Base-by-base conservation (phyloP, 305 asterid genomes). In the Fraxinus velutina region DNA sequence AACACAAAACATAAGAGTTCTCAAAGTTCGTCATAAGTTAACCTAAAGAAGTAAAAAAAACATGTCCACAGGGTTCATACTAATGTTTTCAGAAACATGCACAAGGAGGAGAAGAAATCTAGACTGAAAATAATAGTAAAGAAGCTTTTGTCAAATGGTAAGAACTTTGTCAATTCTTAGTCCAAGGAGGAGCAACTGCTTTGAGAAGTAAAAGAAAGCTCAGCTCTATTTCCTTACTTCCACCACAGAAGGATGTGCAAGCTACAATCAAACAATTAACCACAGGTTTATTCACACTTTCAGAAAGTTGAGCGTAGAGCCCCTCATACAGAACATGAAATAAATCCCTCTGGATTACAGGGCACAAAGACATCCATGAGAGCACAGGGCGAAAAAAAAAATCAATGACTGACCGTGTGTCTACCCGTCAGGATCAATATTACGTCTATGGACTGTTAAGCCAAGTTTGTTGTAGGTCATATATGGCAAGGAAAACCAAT, bases 211-310 rank as follows among this genome's bases (percentile, higher is more conserved):
- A 57, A 7, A 19, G 73, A 24, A 42, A 42, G 52, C 52, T 42
- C 52, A 1, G 34, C 8, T 9, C 6, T 64, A 22, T 64, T 24
- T 66, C 73, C 73, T 29, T 66, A 10, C 73, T 66, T 66, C 73
- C 34, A 66, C 27, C 73, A 66, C 36, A 27, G 34, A 66, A 66
- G 19, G 17, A 24, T 6, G 36, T 24, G 36, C 73, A 66, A 66
- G 36, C 37, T 27, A 66, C 73, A 66, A 32, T 22, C 22, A 34
- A 55, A 22, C 12, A 19, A 77, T 79, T 71, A 57, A 77, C 42
- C 75, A 52, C 34, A 71, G 52, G 32, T 79, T 34, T 36, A 19
- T 24, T 15, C 77, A 76, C 75, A 72, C 27, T 15, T 75, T 79
- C 32, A 21, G 15, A 74, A 60, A 74, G 62, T 60, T 72, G 79